These are phyloP conservation scores for Rhynchospora tenuis DNA, from an alignment of 176 grass and related monocot species.

Conservation along the genomic window DNA sequence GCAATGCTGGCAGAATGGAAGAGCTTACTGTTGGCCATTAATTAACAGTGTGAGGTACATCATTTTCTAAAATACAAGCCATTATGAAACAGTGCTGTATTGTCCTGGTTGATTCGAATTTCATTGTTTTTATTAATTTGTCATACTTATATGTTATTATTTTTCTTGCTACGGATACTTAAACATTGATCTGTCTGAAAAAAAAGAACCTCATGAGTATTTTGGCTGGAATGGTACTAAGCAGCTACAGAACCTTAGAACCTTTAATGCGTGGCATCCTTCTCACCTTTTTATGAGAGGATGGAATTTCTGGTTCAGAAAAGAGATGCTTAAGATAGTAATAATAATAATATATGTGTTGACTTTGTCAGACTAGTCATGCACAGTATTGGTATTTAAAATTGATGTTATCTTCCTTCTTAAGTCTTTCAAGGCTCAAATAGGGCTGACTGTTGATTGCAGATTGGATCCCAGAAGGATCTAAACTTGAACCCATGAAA, in stretches of 20 bases:
- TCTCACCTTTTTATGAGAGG: not conserved
- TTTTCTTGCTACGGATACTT: not conserved
- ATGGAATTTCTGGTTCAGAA: not conserved
- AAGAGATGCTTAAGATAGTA: no score
- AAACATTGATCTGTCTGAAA: no score
- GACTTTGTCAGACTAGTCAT: not conserved
- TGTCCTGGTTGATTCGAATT: not conserved
- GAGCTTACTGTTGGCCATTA: slow-evolving; percentile 28
- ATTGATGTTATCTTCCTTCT: not conserved
- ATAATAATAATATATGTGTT: not conserved
- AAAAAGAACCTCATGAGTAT: not conserved
- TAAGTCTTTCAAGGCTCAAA: not conserved
- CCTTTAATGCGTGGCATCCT: no score
- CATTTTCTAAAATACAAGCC: not conserved
- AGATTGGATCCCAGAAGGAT: not conserved
- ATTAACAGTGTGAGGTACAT: slow-evolving; percentile 38
- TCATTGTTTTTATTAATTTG: not conserved
- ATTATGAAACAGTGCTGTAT: not conserved
- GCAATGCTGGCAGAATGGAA: slow-evolving; percentile 43
- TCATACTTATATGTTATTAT: not conserved
- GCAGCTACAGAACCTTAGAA: not conserved
- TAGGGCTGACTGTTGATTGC: not conserved
- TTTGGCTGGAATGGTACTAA: not conserved
- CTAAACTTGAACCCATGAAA: not conserved
- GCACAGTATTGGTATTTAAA: not conserved